Evolutionary conservation across 371 early-diverging fungal genomes (phyloP), one percentile per base, ranked within the genome.

Genomic region (Mortierella sp.): DNA sequence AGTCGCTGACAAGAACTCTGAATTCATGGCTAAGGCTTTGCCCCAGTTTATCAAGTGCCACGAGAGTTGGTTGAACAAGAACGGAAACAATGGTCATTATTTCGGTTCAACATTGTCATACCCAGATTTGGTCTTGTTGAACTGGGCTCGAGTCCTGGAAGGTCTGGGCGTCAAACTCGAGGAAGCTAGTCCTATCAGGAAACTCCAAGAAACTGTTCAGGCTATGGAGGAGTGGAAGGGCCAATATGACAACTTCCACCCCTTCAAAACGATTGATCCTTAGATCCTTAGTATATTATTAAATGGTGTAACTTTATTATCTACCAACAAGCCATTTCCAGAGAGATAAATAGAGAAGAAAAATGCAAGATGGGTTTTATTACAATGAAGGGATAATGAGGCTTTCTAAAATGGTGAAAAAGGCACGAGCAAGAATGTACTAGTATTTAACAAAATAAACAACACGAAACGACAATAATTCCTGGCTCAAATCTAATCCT

Each of bases 21-120:
- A 64, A 6, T 68, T 71, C 65, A 68, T 28, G 37, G 47, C 51
- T 37, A 69, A 78, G 30, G 58, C 60, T 0, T 39, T 74, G 20
- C 75, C 80, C 1, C 70, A 70, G 20, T 79, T 74, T 28, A 60
- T 68, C 0, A 49, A 55, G 3, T 49, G 40, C 32, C 80, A 79
- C 49, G 72, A 74, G 26, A 54, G 72, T 2, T 75, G 74, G 80
- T 51, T 79, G 43, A 55, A 62, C 62, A 70, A 72, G 68, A 79
- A 79, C 30, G 80, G 80, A 9, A 72, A 79, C 67, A 79, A 79
- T 66, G 80, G 79, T 9, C 68, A 74, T 45, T 78, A 78, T 45
- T 78, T 78, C 55, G 79, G 80, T 3, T 40, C 67, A 24, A 37
- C 0, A 24, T 24, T 71, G 40, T 40, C 80, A 11, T 74, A 67